Conservation (phyloP, 768 basidiomycete genomes). For the Mrakia frigida region DNA sequence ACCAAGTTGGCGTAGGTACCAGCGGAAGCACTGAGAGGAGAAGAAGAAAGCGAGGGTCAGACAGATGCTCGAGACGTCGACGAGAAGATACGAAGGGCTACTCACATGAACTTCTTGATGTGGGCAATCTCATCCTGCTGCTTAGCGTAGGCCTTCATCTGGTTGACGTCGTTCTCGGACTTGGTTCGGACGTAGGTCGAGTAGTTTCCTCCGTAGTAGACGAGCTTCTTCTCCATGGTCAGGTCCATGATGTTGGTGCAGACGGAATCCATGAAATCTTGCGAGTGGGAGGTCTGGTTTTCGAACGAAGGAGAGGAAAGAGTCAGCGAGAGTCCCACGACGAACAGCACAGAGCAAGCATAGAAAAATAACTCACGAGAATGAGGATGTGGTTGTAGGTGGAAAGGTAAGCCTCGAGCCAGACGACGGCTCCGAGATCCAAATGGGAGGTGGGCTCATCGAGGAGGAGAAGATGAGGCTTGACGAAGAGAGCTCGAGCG, state of each 20-base stretch:
- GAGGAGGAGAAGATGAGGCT: constrained; percentile 88
- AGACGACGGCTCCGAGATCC: constrained; percentile 95
- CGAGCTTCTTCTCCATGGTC: constrained; percentile 78
- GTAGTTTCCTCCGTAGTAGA: constrained; percentile 95
- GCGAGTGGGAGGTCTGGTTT: constrained; percentile 83
- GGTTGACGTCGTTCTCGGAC: constrained; percentile 96
- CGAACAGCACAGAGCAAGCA: neutral
- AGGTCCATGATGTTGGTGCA: constrained; percentile 99
- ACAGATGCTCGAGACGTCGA: no score
- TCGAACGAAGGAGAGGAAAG: constrained; percentile 18
- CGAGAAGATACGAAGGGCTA: neutral
- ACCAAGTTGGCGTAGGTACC: constrained; percentile 99
- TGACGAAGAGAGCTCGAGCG: constrained; percentile 90
- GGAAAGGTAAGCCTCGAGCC: constrained; percentile 95
- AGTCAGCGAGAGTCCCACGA: neutral
- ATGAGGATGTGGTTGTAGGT: constrained; percentile 97
- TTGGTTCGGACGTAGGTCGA: constrained; percentile 95
- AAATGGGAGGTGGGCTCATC: constrained; percentile 81
- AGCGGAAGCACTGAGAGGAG: constrained; percentile 85
- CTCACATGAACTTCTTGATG: constrained; percentile 77
- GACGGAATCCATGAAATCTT: constrained; percentile 95
- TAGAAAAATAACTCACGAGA: constrained; percentile 44
- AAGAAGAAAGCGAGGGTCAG: neutral
- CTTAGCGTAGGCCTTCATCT: constrained; percentile 98
- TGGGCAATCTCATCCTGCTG: constrained; percentile 98